Percentiles rank a stretch among this genome's conserved stretches.
phyloP scores from a whole-genome alignment of 441 rosid species.

The Oxalis stricta region DNA sequence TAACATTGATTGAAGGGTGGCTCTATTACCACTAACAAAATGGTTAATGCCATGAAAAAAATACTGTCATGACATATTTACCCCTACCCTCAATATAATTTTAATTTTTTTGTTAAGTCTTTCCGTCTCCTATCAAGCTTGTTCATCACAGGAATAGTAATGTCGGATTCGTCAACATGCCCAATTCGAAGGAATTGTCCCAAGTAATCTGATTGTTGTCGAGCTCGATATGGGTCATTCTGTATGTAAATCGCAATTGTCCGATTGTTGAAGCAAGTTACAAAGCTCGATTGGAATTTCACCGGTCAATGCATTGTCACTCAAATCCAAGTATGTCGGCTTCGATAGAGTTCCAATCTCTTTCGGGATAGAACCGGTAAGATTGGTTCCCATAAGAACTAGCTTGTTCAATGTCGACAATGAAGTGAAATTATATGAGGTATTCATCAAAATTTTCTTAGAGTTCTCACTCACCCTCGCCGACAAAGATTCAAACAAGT shows the following conservation, averaged over 20 bases:
- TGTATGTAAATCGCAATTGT: no score
- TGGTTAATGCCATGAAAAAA: no score
- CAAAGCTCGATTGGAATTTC: conserved; percentile 44
- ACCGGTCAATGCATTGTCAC: conserved; percentile 45
- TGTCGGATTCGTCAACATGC: conserved; percentile 35
- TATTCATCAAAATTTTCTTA: no score
- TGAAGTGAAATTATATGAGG: conserved; percentile 30
- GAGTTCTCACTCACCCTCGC: no score
- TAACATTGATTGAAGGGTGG: no score
- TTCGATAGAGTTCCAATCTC: conserved; percentile 27
- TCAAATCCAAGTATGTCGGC: conserved; percentile 33
- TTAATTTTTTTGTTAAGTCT: no score
- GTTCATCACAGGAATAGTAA: conserved; percentile 57
- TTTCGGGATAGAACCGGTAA: conserved; percentile 42
- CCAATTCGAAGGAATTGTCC: conserved; percentile 38
- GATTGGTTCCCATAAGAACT: conserved; percentile 39
- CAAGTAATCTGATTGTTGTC: conserved; percentile 55
- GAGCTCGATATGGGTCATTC: conserved; percentile 29
- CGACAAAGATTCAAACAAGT: no score
- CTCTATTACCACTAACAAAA: no score
- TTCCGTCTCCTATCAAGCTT: conserved; percentile 46
- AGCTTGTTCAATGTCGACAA: conserved; percentile 36
- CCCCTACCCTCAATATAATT: no score
- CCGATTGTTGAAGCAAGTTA: conserved; percentile 24
- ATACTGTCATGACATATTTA: no score